Percentiles rank a stretch among this genome's conserved stretches.
Evolutionary conservation across 495 filamentous ascomycete genomes (phyloP).

Genomic region (Haplographium delicatum): DNA sequence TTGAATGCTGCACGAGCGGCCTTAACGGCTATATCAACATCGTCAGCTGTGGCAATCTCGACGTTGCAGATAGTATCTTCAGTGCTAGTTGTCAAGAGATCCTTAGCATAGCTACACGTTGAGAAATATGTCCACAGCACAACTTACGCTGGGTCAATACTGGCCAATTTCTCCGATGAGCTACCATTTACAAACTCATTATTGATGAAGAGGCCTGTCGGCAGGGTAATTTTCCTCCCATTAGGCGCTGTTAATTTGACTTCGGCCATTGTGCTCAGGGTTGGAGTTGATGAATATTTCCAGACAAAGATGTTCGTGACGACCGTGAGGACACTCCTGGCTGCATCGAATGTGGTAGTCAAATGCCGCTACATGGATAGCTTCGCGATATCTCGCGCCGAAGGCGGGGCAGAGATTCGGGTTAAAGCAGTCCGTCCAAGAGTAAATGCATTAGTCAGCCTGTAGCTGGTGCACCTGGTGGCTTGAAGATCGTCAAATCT

Average conservation of each 20-base stretch:
- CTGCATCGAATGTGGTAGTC: too few species aligned
- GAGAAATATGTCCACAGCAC: not conserved
- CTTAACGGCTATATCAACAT: constrained; percentile 78
- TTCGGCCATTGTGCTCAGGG: too few species aligned
- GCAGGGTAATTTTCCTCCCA: constrained; percentile 75
- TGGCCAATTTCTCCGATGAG: constrained; percentile 68
- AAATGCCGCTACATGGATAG: too few species aligned
- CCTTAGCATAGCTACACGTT: not conserved
- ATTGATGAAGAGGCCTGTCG: constrained; percentile 90
- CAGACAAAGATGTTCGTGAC: too few species aligned
- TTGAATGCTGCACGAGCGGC: constrained; percentile 84
- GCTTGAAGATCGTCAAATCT: too few species aligned
- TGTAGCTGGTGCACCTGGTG: too few species aligned
- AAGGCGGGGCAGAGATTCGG: too few species aligned
- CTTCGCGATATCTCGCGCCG: too few species aligned
- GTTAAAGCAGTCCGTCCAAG: too few species aligned
- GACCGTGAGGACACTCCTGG: too few species aligned
- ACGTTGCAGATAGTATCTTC: constrained; percentile 81
- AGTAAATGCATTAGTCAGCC: too few species aligned
- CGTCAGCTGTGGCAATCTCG: constrained; percentile 73
- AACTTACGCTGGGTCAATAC: constrained; percentile 75
- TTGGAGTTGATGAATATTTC: too few species aligned
- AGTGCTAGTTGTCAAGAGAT: constrained; percentile 45
- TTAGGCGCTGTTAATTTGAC: constrained; percentile 87
- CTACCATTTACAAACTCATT: constrained; percentile 86